phyloP scores from a whole-genome alignment of 306 rosid genomes.

The Oemleria cerasiformis region DNA sequence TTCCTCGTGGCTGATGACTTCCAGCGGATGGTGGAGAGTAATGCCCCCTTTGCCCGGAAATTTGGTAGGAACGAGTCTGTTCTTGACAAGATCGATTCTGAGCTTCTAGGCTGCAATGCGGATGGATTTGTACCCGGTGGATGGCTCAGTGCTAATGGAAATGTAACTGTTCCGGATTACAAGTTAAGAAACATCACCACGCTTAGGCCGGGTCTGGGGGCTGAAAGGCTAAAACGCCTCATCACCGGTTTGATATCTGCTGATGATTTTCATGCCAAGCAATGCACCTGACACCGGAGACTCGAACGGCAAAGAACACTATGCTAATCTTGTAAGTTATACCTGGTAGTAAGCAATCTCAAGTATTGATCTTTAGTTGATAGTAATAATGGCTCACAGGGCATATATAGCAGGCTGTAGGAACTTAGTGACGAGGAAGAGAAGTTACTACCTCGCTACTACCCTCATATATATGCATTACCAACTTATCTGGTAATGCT shows the following conservation, averaged over 20 bases:
- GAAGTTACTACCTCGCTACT: slow-evolving; percentile 13
- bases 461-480: slow-evolving; percentile 21
- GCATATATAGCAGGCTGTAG: slow-evolving; percentile 28
- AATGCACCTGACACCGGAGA: slow-evolving; percentile 43
- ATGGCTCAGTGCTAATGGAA: slow-evolving; percentile 42
- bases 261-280: slow-evolving; percentile 51
- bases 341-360: slow-evolving; percentile 25
- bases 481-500: slow-evolving; percentile 19
- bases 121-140: slow-evolving; percentile 60
- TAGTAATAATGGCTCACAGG: slow-evolving; percentile 24
- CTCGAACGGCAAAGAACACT: slow-evolving; percentile 7
- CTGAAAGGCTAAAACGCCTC: slow-evolving; percentile 52
- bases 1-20: slow-evolving; percentile 52
- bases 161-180: slow-evolving; percentile 23
- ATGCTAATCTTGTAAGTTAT: slow-evolving; percentile 12
- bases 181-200: slow-evolving; percentile 40
- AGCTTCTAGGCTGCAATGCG: slow-evolving; percentile 48
- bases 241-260: slow-evolving; percentile 53
- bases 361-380: slow-evolving; percentile 12
- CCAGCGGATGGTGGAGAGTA: slow-evolving; percentile 60
- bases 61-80: slow-evolving; percentile 55
- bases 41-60: slow-evolving; percentile 70
- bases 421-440: slow-evolving; percentile 23
- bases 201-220: slow-evolving; percentile 64
- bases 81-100: slow-evolving; percentile 53